Conservation (phyloP, 768 basidiomycete species). For the Agaricus sinodeliciosus region DNA sequence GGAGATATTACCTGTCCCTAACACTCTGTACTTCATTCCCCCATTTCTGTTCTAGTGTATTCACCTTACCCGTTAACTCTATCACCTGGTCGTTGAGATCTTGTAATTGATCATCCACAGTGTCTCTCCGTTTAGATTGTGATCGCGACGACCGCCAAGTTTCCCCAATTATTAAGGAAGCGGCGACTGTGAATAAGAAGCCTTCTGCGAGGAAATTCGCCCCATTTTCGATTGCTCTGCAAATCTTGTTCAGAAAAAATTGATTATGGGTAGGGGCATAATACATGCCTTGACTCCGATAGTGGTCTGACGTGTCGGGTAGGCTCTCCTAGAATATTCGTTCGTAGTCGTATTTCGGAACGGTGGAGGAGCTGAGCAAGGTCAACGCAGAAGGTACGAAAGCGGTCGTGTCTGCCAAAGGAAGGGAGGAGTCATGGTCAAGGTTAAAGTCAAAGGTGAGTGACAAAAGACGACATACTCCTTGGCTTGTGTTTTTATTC, state of each 20-base stretch:
- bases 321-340: constrained; percentile 71
- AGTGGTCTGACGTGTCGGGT: constrained; percentile 67
- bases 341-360: constrained; percentile 64
- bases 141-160: constrained; percentile 68
- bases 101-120: constrained; percentile 67
- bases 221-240: constrained; percentile 79
- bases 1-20: constrained; percentile 30
- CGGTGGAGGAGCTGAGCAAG: constrained; percentile 77
- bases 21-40: constrained; percentile 41
- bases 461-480: constrained; percentile 40
- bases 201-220: constrained; percentile 82
- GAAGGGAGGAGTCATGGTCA: neutral
- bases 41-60: constrained; percentile 30
- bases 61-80: constrained; percentile 37
- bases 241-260: neutral
- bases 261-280: neutral
- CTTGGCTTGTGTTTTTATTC: constrained; percentile 63
- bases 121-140: constrained; percentile 62
- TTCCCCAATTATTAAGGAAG: constrained; percentile 68
- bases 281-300: constrained; percentile 62
- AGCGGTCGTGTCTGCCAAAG: constrained; percentile 51
- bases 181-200: constrained; percentile 76
- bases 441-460: neutral
- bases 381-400: constrained; percentile 62
- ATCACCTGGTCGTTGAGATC: constrained; percentile 40